These are phyloP conservation scores for Cymbopogon flexuosus DNA, from an alignment of 202 grass and related monocot genomes.

Conservation along the genomic window DNA sequence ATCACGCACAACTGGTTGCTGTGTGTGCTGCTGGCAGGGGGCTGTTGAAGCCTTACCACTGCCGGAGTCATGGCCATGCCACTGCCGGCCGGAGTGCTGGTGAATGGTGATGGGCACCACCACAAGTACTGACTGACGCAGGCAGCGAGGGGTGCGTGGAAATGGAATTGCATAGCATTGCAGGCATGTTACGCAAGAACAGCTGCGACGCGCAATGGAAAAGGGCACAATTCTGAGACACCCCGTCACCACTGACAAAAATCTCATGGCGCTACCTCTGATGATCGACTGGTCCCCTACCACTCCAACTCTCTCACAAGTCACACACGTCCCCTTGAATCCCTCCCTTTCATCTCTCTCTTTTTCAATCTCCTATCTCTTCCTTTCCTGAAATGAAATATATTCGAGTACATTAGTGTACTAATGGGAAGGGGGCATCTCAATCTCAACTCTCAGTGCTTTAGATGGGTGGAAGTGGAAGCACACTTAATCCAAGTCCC, in stretches of 20 bases:
- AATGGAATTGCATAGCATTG: background rate
- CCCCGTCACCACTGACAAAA: constrained; percentile 30
- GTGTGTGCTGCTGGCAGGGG: background rate
- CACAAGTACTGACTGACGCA: background rate
- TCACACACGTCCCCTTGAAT: background rate
- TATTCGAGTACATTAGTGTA: background rate
- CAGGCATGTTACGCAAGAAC: constrained; percentile 37
- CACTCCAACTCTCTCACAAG: constrained; percentile 4
- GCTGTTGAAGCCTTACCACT: too few species aligned
- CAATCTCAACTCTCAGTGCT: background rate
- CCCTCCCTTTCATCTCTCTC: background rate
- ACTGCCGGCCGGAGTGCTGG: background rate
- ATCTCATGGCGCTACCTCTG: constrained; percentile 28
- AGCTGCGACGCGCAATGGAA: constrained; percentile 24
- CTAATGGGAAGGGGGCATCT: background rate
- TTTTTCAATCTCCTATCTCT: background rate
- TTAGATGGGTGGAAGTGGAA: constrained; percentile 22
- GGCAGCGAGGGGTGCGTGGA: too few species aligned
- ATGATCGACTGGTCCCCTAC: constrained; percentile 24
- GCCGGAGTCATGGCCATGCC: constrained; percentile 19
- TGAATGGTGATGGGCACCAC: background rate
- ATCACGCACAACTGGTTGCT: constrained; percentile 9
- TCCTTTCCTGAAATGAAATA: background rate
- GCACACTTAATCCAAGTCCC: constrained; percentile 34
- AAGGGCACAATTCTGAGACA: constrained; percentile 23